A percentile compares a stretch with the other conserved stretches of the same genome.
Conservation (phyloP, 352 stramenopile species). For the Pythium coloratum region DNA sequence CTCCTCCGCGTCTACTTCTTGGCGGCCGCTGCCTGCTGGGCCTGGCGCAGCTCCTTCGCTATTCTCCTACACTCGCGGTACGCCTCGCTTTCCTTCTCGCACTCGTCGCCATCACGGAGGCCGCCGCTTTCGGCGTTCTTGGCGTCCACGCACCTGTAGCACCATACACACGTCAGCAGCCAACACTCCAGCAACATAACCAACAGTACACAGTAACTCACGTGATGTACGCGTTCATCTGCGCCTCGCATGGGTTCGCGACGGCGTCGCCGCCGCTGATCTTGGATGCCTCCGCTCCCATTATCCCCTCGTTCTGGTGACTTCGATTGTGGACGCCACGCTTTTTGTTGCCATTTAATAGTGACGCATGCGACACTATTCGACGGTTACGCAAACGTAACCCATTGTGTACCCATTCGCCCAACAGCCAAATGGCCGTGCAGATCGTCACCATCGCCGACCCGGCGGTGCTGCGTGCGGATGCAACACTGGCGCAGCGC, state of each 20-base stretch:
- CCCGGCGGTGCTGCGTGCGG: slow-evolving; percentile 24
- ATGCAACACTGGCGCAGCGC: slow-evolving; percentile 24
- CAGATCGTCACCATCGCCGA: slow-evolving; percentile 17
- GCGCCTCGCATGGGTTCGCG: slow-evolving; percentile 46
- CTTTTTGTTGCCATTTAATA: slow-evolving; percentile 1
- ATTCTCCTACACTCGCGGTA: slow-evolving; percentile 39
- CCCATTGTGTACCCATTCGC: neutral
- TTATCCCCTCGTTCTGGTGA: slow-evolving; percentile 14
- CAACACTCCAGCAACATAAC: neutral
- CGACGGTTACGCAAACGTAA: neutral
- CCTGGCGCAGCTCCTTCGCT: slow-evolving; percentile 33
- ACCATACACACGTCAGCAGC: neutral
- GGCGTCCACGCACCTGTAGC: slow-evolving; percentile 33
- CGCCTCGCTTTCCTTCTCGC: slow-evolving; percentile 40
- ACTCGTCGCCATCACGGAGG: slow-evolving; percentile 44
- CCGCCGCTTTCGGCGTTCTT: slow-evolving; percentile 39
- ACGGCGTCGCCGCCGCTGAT: slow-evolving; percentile 19
- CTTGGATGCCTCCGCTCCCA: slow-evolving; percentile 71
- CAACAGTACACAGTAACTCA: slow-evolving; percentile 32
- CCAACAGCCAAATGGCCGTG: neutral
- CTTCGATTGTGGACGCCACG: neutral
- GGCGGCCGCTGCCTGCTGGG: slow-evolving; percentile 2
- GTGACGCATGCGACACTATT: slow-evolving; percentile 3
- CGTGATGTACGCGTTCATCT: slow-evolving; percentile 80
- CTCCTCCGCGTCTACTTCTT: slow-evolving; percentile 15